Percentiles rank a stretch among this genome's conserved stretches.
These are phyloP conservation scores for Apiotrichum laibachii DNA, from an alignment of 1,284 basidiomycete genomes.

Conservation along the genomic window DNA sequence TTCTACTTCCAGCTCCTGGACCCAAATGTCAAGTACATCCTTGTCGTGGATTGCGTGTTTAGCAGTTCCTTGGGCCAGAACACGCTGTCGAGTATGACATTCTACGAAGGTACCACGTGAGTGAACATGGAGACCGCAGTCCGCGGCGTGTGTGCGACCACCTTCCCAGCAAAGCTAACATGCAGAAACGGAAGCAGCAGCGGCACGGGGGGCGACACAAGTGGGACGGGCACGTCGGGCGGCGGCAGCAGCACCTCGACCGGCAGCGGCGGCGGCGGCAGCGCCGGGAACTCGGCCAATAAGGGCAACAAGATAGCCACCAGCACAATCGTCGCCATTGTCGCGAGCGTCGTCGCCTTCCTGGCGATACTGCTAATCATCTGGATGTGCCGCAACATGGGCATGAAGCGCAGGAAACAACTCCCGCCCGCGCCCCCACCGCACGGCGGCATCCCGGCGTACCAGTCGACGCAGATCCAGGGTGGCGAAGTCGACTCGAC, in stretches of 20 bases:
- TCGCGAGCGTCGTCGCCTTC: not conserved
- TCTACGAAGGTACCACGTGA: not conserved
- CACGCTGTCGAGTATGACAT: not conserved
- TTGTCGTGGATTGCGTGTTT: not conserved
- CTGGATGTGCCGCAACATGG: not conserved
- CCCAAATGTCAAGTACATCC: not conserved
- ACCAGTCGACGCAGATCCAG: not conserved
- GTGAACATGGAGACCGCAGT: no score
- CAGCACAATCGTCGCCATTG: no score
- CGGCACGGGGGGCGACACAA: no score
- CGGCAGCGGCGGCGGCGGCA: no score
- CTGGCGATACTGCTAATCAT: not conserved
- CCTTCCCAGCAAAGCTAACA: not conserved
- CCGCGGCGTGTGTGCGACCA: no score
- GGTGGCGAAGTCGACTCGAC: not conserved
- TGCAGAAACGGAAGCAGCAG: not conserved
- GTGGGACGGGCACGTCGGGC: no score
- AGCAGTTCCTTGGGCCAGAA: not conserved
- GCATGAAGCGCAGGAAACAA: not conserved
- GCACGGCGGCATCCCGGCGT: not conserved
- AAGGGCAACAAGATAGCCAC: no score
- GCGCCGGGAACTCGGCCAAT: no score
- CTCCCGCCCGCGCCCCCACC: no score
- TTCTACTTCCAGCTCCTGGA: not conserved
- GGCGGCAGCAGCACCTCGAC: no score